phyloP scores from a whole-genome alignment of 345 rosid genomes.

The Firmiana major region DNA sequence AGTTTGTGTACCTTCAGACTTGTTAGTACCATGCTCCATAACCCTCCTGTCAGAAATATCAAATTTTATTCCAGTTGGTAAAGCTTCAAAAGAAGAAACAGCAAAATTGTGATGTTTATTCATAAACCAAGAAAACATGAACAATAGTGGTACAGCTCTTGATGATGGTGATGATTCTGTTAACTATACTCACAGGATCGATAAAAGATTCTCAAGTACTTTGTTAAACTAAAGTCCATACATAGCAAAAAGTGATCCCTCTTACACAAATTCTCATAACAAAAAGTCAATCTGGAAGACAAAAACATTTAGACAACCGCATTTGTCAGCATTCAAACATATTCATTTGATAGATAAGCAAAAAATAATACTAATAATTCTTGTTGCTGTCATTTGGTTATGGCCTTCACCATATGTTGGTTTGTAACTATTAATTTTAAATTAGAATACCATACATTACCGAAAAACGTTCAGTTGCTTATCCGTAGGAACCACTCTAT shows the following conservation, averaged over 20 bases:
- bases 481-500: too few species aligned
- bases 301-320: background rate
- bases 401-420: too few species aligned
- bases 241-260: background rate
- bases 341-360: background rate
- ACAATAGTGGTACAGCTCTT: background rate
- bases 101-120: background rate
- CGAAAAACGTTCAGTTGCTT: too few species aligned
- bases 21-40: slow-evolving; percentile 43
- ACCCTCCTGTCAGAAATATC: slow-evolving; percentile 16
- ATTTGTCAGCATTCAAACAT: background rate
- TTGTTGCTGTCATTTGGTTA: too few species aligned
- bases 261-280: too few species aligned
- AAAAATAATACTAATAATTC: too few species aligned
- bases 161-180: background rate
- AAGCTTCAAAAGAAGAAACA: background rate
- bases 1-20: slow-evolving; percentile 19
- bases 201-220: background rate
- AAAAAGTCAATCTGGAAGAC: background rate
- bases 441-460: too few species aligned
- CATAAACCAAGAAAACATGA: background rate
- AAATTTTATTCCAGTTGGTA: background rate
- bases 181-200: background rate
- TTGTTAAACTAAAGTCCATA: background rate
- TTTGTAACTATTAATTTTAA: too few species aligned